Evolutionary conservation across 495 filamentous ascomycete genomes (phyloP), one percentile per base, ranked within the genome.

Genomic region (Trichocladium antarcticum): DNA sequence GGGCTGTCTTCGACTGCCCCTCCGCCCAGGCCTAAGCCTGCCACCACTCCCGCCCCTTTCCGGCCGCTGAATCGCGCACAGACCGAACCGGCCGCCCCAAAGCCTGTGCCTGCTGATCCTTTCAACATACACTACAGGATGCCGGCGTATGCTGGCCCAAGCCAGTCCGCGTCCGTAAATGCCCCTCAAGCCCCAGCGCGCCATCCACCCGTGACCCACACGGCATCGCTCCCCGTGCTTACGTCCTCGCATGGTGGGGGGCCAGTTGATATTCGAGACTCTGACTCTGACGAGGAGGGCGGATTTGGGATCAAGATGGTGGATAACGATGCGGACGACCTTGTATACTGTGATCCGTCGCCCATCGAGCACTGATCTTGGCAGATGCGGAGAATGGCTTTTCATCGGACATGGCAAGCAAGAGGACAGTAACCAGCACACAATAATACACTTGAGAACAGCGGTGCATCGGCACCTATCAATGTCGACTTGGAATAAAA

Each of bases 241-340:
- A 64, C 47, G 59, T 66, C 49, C 19, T 48, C 51, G 5, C 41
- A 53, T 14, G 21, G 1, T 49, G 12, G 5, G 37, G 17, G 16
- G 62, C 54, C 31, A 51, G 62, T 16, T 50, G 64, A 65, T 31
- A 51, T 57, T 14, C 55, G 61, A n/a, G 66, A 71, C 32, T 44
- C 57, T 37, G 63, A 65, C 40, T 65, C 66, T n/a, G 63, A 65
- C 16, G 62, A 71, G 7, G 65, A 75, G 50, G 74, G 51, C 1
- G 59, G 59, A 63, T 28, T 60, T 65, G 60, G 68, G 11, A 73
- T 73, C 37, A 60, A 65, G 32, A 75, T 77, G 66, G 74, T 79
- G 1, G 67, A 78, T 48, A 76, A 80, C 28, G 61, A 69, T 29
- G 50, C 3, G 8, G 24, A 46, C 1, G 58, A 45, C 0, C 41